Conservation (phyloP, 106 monocot genomes). For the Dactylorhiza incarnata region DNA sequence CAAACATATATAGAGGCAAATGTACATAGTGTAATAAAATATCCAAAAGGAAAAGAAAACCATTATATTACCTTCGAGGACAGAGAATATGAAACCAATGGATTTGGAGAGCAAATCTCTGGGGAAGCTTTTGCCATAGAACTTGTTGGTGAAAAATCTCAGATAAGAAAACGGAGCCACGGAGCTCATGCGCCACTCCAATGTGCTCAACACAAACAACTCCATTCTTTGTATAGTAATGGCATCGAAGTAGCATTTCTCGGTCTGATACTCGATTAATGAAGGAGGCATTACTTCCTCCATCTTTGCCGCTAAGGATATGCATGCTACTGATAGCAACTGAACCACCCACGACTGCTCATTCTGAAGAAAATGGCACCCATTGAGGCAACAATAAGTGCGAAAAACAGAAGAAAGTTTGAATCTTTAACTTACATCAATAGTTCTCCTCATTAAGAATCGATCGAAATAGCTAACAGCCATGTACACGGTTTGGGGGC, state of each 20-base stretch:
- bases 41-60: not conserved
- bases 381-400: not conserved
- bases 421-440: slow-evolving; percentile 35
- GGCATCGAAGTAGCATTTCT: slow-evolving; percentile 35
- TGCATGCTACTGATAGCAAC: slow-evolving; percentile 65
- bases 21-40: not conserved
- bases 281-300: slow-evolving; percentile 55
- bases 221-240: slow-evolving; percentile 65
- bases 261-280: slow-evolving; percentile 40
- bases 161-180: slow-evolving; percentile 77
- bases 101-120: slow-evolving; percentile 30
- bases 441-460: slow-evolving; percentile 47
- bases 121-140: slow-evolving; percentile 9
- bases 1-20: not conserved
- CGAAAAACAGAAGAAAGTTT: not conserved
- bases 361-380: slow-evolving; percentile 20
- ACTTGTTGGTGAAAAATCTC: slow-evolving; percentile 35
- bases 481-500: slow-evolving; percentile 53
- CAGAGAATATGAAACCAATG: slow-evolving; percentile 29
- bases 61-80: slow-evolving; percentile 52
- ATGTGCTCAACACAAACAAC: slow-evolving; percentile 68
- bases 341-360: slow-evolving; percentile 50
- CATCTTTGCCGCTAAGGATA: slow-evolving; percentile 90
- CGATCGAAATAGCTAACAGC: slow-evolving; percentile 68
- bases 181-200: slow-evolving; percentile 77